These are phyloP conservation scores for Fusarium sp. DNA, from an alignment of 2,329 filamentous ascomycete genomes.

Conservation along the genomic window DNA sequence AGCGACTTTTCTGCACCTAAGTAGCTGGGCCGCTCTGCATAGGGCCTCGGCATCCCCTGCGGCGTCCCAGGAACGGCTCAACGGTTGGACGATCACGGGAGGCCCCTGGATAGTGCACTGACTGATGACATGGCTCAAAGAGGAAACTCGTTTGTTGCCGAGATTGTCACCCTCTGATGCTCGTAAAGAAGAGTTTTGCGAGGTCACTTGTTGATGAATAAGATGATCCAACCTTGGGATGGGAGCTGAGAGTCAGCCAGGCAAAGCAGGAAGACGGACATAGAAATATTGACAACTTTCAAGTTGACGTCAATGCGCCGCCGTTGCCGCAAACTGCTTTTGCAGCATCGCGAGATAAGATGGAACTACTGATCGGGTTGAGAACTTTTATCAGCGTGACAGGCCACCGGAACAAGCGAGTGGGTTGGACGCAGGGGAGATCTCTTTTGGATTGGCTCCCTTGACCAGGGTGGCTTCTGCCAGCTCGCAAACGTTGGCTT, in stretches of 20 bases:
- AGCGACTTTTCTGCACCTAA: not conserved
- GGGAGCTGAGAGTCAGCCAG: not conserved
- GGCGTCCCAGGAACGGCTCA: not conserved
- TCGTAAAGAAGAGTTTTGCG: not conserved
- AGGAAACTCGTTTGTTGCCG: constrained; percentile 6
- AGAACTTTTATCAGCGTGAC: not conserved
- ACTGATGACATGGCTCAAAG: not conserved
- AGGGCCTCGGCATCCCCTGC: not conserved
- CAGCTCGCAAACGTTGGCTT: not conserved
- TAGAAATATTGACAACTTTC: not conserved
- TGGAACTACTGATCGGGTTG: not conserved
- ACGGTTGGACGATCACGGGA: not conserved
- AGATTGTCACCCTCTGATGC: not conserved
- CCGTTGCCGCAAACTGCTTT: not conserved
- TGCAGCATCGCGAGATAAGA: not conserved
- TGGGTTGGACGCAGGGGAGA: not conserved
- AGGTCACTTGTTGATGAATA: not conserved
- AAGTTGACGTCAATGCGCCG: not conserved
- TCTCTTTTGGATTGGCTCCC: not conserved
- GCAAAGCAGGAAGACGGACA: not conserved
- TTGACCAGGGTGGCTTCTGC: not conserved
- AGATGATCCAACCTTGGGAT: not conserved
- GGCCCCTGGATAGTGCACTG: not conserved
- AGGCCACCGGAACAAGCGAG: not conserved
- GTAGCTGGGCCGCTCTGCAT: not conserved